phyloP scores from a whole-genome alignment of 2,329 filamentous ascomycete species.

The Cercospora sp. region DNA sequence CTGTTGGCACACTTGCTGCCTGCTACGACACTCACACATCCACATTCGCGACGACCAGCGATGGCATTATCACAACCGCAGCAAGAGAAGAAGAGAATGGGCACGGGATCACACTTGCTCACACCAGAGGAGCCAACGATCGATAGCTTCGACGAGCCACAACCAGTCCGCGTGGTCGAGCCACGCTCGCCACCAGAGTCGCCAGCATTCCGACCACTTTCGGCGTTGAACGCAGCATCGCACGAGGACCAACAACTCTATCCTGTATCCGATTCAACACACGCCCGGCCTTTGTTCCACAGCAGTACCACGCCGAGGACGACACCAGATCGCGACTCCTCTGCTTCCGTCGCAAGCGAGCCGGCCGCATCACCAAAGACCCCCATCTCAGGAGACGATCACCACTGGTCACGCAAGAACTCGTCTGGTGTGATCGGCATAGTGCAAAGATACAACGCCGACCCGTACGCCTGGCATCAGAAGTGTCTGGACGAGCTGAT shows the following conservation, averaged over 20 bases:
- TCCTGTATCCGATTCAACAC: slow-evolving; percentile 18
- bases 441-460: slow-evolving; percentile 11
- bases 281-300: slow-evolving; percentile 18
- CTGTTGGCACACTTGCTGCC: not conserved
- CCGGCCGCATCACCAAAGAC: not conserved
- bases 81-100: slow-evolving; percentile 22
- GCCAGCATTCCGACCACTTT: slow-evolving; percentile 25
- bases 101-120: slow-evolving; percentile 22
- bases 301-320: slow-evolving; percentile 9
- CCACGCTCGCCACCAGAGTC: slow-evolving; percentile 29
- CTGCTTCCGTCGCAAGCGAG: not conserved
- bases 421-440: slow-evolving; percentile 5
- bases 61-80: slow-evolving; percentile 25
- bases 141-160: slow-evolving; percentile 25
- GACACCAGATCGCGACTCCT: slow-evolving; percentile 6
- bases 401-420: not conserved
- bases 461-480: slow-evolving; percentile 22
- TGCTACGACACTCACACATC: slow-evolving; percentile 2
- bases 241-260: slow-evolving; percentile 28
- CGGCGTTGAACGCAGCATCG: slow-evolving; percentile 15
- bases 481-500: slow-evolving; percentile 23
- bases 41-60: slow-evolving; percentile 10
- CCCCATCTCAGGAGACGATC: not conserved
- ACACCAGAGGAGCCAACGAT: slow-evolving; percentile 28
- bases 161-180: slow-evolving; percentile 11